phyloP scores from a whole-genome alignment of 257 asterid genomes.

The Salvia miltiorrhiza region DNA sequence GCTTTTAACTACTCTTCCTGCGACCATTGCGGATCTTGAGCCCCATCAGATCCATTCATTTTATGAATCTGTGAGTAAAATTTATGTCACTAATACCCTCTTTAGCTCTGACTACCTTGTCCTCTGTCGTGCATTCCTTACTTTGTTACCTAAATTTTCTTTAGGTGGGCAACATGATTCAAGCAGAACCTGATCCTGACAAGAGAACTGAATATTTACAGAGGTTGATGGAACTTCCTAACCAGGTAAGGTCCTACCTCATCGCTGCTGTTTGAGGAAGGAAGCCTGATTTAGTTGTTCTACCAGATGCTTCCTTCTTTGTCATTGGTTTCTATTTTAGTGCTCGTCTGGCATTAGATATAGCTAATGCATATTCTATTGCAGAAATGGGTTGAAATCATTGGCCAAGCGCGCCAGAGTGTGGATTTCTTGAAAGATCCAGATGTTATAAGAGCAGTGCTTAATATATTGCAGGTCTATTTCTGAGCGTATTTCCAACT shows the following conservation, averaged over 20 bases:
- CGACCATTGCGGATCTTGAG: constrained; percentile 89
- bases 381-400: constrained; percentile 98
- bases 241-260: constrained; percentile 50
- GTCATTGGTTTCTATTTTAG: neutral
- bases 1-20: constrained; percentile 73
- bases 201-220: constrained; percentile 88
- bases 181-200: constrained; percentile 88
- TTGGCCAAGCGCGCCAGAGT: constrained; percentile 87
- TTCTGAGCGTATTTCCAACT: constrained; percentile 14
- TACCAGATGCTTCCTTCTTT: constrained; percentile 3
- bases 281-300: constrained; percentile 1
- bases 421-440: constrained; percentile 87
- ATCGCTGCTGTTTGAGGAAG: constrained; percentile 9
- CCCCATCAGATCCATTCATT: constrained; percentile 96
- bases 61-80: constrained; percentile 82
- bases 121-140: neutral
- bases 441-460: constrained; percentile 88
- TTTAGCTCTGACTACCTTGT: neutral
- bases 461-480: constrained; percentile 87
- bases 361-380: constrained; percentile 30
- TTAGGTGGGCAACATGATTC: constrained; percentile 95
- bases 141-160: constrained; percentile 7
- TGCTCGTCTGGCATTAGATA: neutral
- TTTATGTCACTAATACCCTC: neutral
- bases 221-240: constrained; percentile 94